Percentiles rank a stretch among this genome's conserved stretches.
Conservation (phyloP, 768 basidiomycete species). For the Collybia mongolica region DNA sequence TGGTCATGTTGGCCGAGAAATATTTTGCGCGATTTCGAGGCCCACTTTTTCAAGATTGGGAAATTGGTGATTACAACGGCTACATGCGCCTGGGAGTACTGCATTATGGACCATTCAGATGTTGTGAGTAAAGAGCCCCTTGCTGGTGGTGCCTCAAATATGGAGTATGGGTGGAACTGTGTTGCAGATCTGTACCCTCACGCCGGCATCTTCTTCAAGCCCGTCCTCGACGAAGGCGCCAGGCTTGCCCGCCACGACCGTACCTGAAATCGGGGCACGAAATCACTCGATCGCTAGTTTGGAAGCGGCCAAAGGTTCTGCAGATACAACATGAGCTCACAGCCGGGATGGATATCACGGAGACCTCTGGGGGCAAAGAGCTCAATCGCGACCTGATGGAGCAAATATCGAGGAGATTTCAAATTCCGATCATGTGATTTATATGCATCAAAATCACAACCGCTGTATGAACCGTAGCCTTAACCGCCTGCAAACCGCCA, state of each 20-base stretch:
- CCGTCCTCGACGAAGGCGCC: conserved; percentile 49
- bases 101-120: no score
- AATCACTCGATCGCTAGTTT: conserved; percentile 41
- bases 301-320: conserved; percentile 38
- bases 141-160: conserved; percentile 94
- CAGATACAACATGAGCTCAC: conserved; percentile 57
- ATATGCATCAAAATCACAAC: no score
- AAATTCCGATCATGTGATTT: no score
- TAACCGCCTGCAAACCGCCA: no score
- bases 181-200: conserved; percentile 54
- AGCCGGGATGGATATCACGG: conserved; percentile 41
- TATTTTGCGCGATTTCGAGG: no score
- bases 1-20: no score
- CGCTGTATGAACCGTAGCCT: no score
- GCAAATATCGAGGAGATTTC: conserved; percentile 40
- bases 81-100: no score
- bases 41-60: no score
- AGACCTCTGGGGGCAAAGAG: conserved; percentile 55
- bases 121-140: conserved; percentile 97
- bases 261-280: conserved; percentile 37
- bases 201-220: conserved; percentile 51
- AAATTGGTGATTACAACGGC: no score
- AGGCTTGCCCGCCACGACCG: conserved; percentile 39
- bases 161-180: conserved; percentile 99
- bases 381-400: conserved; percentile 47